Evolutionary conservation across 2,329 filamentous ascomycete species (phyloP).

Genomic region (Fusarium phyllophilum): DNA sequence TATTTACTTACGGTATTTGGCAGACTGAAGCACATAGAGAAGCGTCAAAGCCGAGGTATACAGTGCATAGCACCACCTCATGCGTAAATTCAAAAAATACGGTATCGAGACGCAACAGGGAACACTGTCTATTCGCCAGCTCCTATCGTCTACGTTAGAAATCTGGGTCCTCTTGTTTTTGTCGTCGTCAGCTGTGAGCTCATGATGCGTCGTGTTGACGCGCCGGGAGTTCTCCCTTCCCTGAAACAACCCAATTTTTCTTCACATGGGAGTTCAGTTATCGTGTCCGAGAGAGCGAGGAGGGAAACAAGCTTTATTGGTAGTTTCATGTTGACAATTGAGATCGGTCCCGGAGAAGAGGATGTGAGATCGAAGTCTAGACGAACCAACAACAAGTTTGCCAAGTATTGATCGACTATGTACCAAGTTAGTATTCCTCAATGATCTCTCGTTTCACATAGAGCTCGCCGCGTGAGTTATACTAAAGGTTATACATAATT

Average conservation of each 20-base stretch:
- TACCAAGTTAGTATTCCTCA: neutral
- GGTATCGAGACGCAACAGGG: constrained; percentile 3
- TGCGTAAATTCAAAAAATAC: neutral
- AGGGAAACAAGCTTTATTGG: constrained; percentile 7
- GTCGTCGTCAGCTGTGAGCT: constrained; percentile 31
- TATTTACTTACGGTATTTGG: neutral
- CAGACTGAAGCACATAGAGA: neutral
- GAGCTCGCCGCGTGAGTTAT: neutral
- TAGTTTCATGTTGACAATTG: constrained; percentile 22
- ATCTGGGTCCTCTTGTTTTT: constrained; percentile 8
- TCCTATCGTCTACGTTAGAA: neutral
- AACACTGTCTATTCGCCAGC: constrained; percentile 3
- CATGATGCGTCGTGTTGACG: constrained; percentile 9
- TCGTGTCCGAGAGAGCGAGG: neutral
- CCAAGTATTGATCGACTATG: neutral
- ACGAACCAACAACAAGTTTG: neutral
- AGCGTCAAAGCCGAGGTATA: neutral
- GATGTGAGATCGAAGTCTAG: constrained; percentile 1
- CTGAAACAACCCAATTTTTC: neutral
- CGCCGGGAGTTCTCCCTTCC: neutral
- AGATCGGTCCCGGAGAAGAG: neutral
- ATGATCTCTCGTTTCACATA: neutral
- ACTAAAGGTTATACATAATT: neutral
- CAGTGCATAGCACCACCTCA: neutral
- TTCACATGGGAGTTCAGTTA: neutral